Conservation (phyloP, 2,329 filamentous ascomycete genomes). For the Cadophora gregata region DNA sequence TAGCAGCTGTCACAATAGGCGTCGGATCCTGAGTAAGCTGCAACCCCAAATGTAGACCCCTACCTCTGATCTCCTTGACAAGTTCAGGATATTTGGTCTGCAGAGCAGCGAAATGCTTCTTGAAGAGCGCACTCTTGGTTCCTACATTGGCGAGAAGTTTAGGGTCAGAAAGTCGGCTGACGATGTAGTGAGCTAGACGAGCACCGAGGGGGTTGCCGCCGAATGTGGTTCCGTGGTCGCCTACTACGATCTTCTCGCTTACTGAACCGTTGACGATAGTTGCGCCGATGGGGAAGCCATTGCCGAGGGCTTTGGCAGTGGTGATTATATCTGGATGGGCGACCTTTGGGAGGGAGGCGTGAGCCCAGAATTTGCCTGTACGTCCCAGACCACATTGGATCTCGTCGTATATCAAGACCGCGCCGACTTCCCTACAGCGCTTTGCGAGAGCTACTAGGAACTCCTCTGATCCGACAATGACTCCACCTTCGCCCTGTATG, state of each 20-base stretch:
- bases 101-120: slow-evolving; percentile 61
- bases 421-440: slow-evolving; percentile 85
- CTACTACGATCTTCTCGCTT: slow-evolving; percentile 66
- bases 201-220: slow-evolving; percentile 74
- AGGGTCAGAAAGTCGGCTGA: slow-evolving; percentile 75
- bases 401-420: slow-evolving; percentile 92
- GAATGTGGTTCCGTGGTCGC: slow-evolving; percentile 78
- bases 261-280: slow-evolving; percentile 68
- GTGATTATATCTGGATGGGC: slow-evolving; percentile 95
- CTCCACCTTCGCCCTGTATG: slow-evolving; percentile 95
- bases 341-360: slow-evolving; percentile 72
- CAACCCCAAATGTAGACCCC: slow-evolving; percentile 84
- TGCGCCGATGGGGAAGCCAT: slow-evolving; percentile 94
- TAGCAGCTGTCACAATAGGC: slow-evolving; percentile 80
- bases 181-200: slow-evolving; percentile 82
- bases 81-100: slow-evolving; percentile 70
- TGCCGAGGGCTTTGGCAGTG: slow-evolving; percentile 93
- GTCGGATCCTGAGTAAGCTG: slow-evolving; percentile 79
- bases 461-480: slow-evolving; percentile 80
- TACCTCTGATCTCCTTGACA: slow-evolving; percentile 80
- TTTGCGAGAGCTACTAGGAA: slow-evolving; percentile 85
- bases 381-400: slow-evolving; percentile 93
- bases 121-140: slow-evolving; percentile 68
- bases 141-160: slow-evolving; percentile 73
- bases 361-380: slow-evolving; percentile 91